These are phyloP conservation scores for Lyophyllum atratum DNA, from an alignment of 768 basidiomycete species.

Conservation along the genomic window DNA sequence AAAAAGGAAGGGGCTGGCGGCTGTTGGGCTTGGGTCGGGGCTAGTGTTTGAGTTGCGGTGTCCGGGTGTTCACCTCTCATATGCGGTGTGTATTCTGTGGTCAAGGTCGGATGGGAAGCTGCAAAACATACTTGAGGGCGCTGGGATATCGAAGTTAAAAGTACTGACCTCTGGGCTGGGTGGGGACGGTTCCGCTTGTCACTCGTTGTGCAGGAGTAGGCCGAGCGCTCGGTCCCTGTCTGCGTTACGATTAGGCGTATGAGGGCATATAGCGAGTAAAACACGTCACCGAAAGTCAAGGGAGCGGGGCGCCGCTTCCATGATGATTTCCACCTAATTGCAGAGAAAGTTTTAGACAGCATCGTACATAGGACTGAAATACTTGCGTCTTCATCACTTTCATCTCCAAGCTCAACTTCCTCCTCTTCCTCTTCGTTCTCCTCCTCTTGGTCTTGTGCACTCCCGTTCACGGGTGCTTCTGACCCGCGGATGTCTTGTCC, in stretches of 20 bases:
- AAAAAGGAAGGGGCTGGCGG: conserved; percentile 20
- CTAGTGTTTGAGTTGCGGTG: conserved; percentile 14
- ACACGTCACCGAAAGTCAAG: conserved; percentile 68
- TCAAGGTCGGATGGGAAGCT: conserved; percentile 60
- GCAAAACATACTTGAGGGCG: conserved; percentile 11
- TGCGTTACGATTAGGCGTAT: conserved; percentile 15
- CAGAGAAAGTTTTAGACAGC: conserved; percentile 2
- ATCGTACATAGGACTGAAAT: not conserved
- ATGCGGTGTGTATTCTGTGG: conserved; percentile 82
- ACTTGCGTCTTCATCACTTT: conserved; percentile 46
- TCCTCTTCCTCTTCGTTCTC: conserved; percentile 29
- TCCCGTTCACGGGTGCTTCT: conserved; percentile 36
- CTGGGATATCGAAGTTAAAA: not conserved
- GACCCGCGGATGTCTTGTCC: conserved; percentile 22
- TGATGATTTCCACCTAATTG: conserved; percentile 89
- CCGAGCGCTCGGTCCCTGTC: conserved; percentile 36
- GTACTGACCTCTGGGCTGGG: conserved; percentile 33
- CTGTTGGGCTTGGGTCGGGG: conserved; percentile 22
- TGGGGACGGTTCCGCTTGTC: conserved; percentile 27
- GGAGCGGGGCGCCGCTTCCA: conserved; percentile 74
- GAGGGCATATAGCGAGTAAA: not conserved
- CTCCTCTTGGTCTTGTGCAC: conserved; percentile 7
- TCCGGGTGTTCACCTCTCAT: conserved; percentile 53
- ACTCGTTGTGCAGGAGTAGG: conserved; percentile 32
- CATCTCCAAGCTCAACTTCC: conserved; percentile 39